Evolutionary conservation across 257 asterid species (phyloP), one percentile per base, ranked within the genome.

Genomic region (Ilex aquifolium): DNA sequence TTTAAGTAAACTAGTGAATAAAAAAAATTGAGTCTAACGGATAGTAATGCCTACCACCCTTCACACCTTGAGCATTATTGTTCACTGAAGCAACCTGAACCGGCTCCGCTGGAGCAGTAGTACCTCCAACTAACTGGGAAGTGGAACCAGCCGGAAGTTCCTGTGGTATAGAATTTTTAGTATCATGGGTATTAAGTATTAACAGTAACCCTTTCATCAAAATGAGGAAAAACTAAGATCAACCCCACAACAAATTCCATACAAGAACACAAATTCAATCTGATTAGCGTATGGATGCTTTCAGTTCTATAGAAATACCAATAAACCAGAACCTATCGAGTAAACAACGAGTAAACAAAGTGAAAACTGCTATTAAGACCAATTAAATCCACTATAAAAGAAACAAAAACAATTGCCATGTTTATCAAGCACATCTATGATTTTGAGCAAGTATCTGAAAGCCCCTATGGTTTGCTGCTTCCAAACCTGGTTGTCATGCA

Each of bases 1-100:
- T 50, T 21, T 30, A 31, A 44, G 10, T 3, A 11, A 31, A n/a
- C 21, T 0, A 56, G 31, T 31, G 27, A 30, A 59, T 51, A 29
- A 32, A 13, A 60, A 21, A 61, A 60, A 0, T 2, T 30, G 2
- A 2, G 36, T 17, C 10, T 42, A 27, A 59, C 4, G 29, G 16
- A 52, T 8, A 39, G 21, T 5, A 16, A 10, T 4, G 62, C 79
- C 29, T 57, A 77, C 82, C 82, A 13, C 63, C 51, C 49, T 51
- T n/a, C 10, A 36, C 31, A 58, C 61, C 59, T 15, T 65, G 71
- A 32, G 12, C 27, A 53, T 7, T 56, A 44, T 60, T 30, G 58
- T 59, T 50, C 30, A 58, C 56, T 11, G 76, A 44, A 63, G 44
- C 57, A 65, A 40, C 46, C 50, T 64, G 69, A 75, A 53, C 72